Evolutionary conservation across 192 early-diverging fungal genomes (phyloP), one percentile per base, ranked within the genome.

Genomic region (Thoreauomyces humboldtii): DNA sequence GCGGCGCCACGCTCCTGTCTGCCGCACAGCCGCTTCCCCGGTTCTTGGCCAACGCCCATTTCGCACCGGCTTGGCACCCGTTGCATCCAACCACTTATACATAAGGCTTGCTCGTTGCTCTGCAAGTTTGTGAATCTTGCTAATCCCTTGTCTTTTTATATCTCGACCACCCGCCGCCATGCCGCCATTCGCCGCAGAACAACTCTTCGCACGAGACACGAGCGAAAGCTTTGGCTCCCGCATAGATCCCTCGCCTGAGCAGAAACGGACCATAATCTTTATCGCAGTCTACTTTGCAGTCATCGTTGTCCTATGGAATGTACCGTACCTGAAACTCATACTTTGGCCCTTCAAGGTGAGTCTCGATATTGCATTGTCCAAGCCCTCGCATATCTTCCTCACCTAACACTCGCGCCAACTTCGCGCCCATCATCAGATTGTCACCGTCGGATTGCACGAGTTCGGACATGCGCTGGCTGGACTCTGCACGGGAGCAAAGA

Each of bases 361-460:
- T 17, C 44, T 6, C 3, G 14, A 56, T 46, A 4, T 70, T 28
- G 25, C 32, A 46, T 59, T 32, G 25, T 41, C n/a, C n/a, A n/a
- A n/a, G n/a, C n/a, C n/a, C n/a, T n/a, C n/a, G n/a, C n/a, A n/a
- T n/a, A n/a, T n/a, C n/a, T n/a, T n/a, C n/a, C n/a, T n/a, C n/a
- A n/a, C 47, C 37, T 14, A 47, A 31, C 21, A 44, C 51, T 77
- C 12, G 33, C 45, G 17, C 12, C 24, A 36, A 19, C 25, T 11
- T 19, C 37, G 9, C n/a, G 17, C 33, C 35, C 5, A 66, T 32
- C 4, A 32, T 50, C 48, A 90, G 88, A 77, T 95, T 31, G 78
- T 94, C 9, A 92, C 92, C 0, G 94, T 98, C 41, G 91, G 89
- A 19, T 71, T 98, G 41, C 96, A 98, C 68, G 96, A 98, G 73